Evolutionary conservation across 2,329 filamentous ascomycete genomes (phyloP), one percentile per base, ranked within the genome.

Genomic region (Sarocladium strictum): DNA sequence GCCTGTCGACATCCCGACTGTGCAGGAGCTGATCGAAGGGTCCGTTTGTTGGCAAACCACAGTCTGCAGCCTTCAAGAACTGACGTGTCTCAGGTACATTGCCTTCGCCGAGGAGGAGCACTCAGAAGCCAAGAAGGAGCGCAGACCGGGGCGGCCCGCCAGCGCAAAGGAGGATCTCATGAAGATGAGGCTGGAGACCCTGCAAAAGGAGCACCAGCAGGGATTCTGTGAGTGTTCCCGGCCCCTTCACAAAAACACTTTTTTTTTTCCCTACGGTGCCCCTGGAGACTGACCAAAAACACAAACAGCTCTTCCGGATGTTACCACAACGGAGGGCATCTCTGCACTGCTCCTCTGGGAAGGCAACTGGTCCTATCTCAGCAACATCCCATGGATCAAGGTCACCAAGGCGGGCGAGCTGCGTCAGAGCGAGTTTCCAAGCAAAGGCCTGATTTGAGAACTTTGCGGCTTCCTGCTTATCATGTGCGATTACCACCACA

Each of bases 171-270:
- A 97, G 68, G 89, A 92, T 60, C 73, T 89, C 19, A 74, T 97
- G 37, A 85, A 84, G 67, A 78, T 89, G 63, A 86, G 84, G 59
- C 85, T 89, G 54, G 78, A 81, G 14, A 74, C 73, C 1, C 87
- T 97, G 59, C 78, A 86, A 64, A 87, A 87, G 61, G 94, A 99
- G 73, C 89, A 89, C 60, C 80, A 86, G 59, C 84, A 84, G 53
- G 94, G 94, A 0, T 95, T 96, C 65, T 87, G 89, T 90, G 61
- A 62, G 82, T n/a, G n/a, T n/a, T n/a, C n/a, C n/a, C n/a, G n/a
- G n/a, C n/a, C n/a, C n/a, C n/a, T n/a, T n/a, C n/a, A n/a, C n/a
- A n/a, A n/a, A n/a, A n/a, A n/a, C n/a, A n/a, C 74, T 27, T 27
- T 24, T 5, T 43, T 17, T 5, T 51, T 19, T 21, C 12, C 33